Evolutionary conservation across 2,329 filamentous ascomycete genomes (phyloP).

Genomic region (Ceratocystis smalleyi): DNA sequence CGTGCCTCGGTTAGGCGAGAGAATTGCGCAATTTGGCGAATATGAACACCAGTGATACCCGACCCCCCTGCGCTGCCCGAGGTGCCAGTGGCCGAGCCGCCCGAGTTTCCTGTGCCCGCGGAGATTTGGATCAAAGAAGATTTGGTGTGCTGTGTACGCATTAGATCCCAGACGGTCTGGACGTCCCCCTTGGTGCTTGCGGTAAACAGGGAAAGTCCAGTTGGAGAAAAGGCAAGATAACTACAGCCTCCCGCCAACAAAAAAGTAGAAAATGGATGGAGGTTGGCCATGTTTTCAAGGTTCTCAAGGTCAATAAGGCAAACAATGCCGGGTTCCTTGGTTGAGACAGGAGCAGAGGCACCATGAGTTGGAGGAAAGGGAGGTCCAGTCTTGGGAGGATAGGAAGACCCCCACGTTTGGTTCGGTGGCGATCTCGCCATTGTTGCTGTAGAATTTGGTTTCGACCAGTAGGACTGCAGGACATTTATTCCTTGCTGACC

Average conservation of each 20-base stretch:
- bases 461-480: conserved; percentile 70
- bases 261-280: conserved; percentile 56
- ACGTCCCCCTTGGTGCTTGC: conserved; percentile 73
- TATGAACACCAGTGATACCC: conserved; percentile 35
- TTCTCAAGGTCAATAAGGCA: conserved; percentile 57
- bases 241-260: conserved; percentile 59
- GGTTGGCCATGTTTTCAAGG: conserved; percentile 36
- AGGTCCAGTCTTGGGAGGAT: conserved; percentile 21
- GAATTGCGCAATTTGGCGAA: conserved; percentile 77
- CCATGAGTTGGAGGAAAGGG: conserved; percentile 67
- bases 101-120: conserved; percentile 28
- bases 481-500: conserved; percentile 62
- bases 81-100: background rate
- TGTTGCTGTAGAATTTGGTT: conserved; percentile 25
- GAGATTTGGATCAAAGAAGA: conserved; percentile 40
- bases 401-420: conserved; percentile 31
- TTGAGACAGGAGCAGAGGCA: conserved; percentile 37
- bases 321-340: conserved; percentile 56
- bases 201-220: conserved; percentile 58
- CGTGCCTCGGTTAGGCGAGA: conserved; percentile 82
- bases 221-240: conserved; percentile 63
- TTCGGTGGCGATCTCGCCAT: conserved; percentile 31
- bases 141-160: conserved; percentile 48
- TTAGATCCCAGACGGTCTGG: conserved; percentile 67
- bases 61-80: conserved; percentile 29